These are phyloP conservation scores for Adansonia gregorii DNA, from an alignment of 441 rosid species.

Conservation along the genomic window DNA sequence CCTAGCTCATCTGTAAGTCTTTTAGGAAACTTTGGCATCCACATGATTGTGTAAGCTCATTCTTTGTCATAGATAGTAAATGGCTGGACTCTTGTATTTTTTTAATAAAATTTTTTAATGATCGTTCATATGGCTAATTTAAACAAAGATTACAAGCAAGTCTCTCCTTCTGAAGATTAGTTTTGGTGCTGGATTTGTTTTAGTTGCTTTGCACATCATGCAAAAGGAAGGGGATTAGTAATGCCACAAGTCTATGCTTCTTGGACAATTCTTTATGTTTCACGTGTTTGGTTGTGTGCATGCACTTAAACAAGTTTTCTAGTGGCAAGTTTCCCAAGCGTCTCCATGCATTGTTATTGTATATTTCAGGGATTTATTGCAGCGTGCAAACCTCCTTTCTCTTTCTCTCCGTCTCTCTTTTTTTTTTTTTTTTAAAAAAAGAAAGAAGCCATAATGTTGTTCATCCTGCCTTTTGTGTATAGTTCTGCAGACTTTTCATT, in stretches of 20 bases:
- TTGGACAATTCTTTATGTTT: not conserved
- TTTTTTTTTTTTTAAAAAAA: too few relatives aligned
- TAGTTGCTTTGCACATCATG: conserved; percentile 6
- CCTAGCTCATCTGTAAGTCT: not conserved
- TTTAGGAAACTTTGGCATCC: too few relatives aligned
- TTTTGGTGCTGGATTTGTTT: not conserved
- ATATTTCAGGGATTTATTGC: not conserved
- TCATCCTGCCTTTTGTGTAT: not conserved
- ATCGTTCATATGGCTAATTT: not conserved
- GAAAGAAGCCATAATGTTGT: not conserved
- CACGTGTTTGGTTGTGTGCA: not conserved
- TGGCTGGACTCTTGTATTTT: not conserved
- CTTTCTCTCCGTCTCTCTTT: too few relatives aligned
- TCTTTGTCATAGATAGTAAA: not conserved
- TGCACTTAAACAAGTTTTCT: not conserved
- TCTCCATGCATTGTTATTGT: not conserved
- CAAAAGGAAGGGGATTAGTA: not conserved
- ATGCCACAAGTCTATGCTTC: not conserved
- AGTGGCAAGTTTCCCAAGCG: not conserved
- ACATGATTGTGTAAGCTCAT: not conserved
- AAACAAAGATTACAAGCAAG: not conserved
- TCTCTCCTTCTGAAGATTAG: not conserved
- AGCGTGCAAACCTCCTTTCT: too few relatives aligned
- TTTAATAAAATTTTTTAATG: not conserved
- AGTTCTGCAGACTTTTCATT: not conserved